phyloP scores from a whole-genome alignment of 345 rosid genomes.

The Cardamine chenopodiifolia region DNA sequence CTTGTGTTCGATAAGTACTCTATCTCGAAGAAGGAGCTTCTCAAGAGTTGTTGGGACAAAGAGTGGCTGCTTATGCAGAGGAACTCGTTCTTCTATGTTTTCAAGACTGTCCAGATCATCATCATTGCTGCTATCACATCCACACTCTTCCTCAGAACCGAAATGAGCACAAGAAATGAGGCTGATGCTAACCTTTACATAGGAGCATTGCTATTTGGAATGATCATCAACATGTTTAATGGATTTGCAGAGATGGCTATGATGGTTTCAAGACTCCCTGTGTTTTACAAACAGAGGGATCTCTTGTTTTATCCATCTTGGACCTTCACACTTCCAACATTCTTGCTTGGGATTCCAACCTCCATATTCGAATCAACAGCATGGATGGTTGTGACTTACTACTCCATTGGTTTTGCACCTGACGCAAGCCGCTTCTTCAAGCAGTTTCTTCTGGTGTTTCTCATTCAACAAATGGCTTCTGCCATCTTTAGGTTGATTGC shows the following conservation, averaged over 20 bases:
- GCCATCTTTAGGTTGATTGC: slow-evolving; percentile 52
- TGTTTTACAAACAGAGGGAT: slow-evolving; percentile 75
- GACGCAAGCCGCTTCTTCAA: slow-evolving; percentile 56
- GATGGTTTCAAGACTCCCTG: slow-evolving; percentile 64
- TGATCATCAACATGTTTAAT: slow-evolving; percentile 55
- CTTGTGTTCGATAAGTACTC: slow-evolving; percentile 54
- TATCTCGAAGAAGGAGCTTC: slow-evolving; percentile 54
- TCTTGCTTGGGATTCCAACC: slow-evolving; percentile 51
- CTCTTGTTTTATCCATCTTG: slow-evolving; percentile 72
- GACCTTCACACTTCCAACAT: slow-evolving; percentile 64
- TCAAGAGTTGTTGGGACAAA: slow-evolving; percentile 65
- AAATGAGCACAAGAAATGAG: slow-evolving; percentile 19
- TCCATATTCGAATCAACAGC: slow-evolving; percentile 51
- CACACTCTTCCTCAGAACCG: slow-evolving; percentile 60
- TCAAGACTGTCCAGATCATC: slow-evolving; percentile 48
- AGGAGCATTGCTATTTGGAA: slow-evolving; percentile 59
- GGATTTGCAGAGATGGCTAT: slow-evolving; percentile 68
- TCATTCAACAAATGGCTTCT: slow-evolving; percentile 50
- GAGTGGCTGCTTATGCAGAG: slow-evolving; percentile 46
- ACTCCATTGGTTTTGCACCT: slow-evolving; percentile 69
- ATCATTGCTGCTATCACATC: slow-evolving; percentile 53
- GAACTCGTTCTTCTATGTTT: slow-evolving; percentile 37
- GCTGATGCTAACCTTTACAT: slow-evolving; percentile 39
- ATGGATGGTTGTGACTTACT: slow-evolving; percentile 73
- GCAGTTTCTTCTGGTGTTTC: slow-evolving; percentile 54